phyloP scores from a whole-genome alignment of 2,329 filamentous ascomycete genomes.

The Coccinonectria pachysandricola region DNA sequence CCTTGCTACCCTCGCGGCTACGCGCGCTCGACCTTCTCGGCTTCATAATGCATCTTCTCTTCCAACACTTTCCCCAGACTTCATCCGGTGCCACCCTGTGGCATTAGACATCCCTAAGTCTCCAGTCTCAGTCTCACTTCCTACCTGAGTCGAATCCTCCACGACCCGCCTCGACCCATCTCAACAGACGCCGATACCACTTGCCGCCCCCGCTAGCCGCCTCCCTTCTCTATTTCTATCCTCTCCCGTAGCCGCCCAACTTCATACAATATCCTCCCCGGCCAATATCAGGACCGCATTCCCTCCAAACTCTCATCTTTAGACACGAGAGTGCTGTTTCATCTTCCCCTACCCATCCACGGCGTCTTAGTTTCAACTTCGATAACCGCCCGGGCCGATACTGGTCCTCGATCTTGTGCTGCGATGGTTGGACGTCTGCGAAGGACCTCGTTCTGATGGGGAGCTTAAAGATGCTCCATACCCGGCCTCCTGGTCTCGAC shows the following conservation, averaged over 20 bases:
- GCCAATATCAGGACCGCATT: constrained; percentile 42
- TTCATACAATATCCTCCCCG: constrained; percentile 37
- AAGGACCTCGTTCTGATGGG: too few species aligned
- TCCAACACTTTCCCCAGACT: too few species aligned
- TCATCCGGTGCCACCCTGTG: too few species aligned
- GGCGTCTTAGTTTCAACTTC: constrained; percentile 24
- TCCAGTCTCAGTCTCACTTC: too few species aligned
- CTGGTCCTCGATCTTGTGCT: constrained; percentile 16
- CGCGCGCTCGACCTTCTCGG: too few species aligned
- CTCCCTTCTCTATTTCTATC: constrained; percentile 1
- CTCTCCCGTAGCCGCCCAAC: constrained; percentile 14
- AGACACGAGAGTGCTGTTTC: constrained; percentile 45
- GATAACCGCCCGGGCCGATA: constrained; percentile 20
- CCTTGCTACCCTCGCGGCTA: not conserved
- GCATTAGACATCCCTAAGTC: too few species aligned
- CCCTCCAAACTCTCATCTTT: constrained; percentile 29
- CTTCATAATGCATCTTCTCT: too few species aligned
- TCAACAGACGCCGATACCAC: too few species aligned
- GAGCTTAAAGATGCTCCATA: constrained; percentile 24
- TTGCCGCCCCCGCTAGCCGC: constrained; percentile 1
- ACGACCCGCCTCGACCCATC: too few species aligned
- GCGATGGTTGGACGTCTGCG: constrained; percentile 11
- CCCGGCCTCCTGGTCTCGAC: constrained; percentile 17
- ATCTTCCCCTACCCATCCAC: constrained; percentile 30
- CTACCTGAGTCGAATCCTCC: too few species aligned